Percentiles rank a stretch among this genome's conserved stretches.
phyloP scores from a whole-genome alignment of 345 rosid genomes.

The Xanthoceras sorbifolium region DNA sequence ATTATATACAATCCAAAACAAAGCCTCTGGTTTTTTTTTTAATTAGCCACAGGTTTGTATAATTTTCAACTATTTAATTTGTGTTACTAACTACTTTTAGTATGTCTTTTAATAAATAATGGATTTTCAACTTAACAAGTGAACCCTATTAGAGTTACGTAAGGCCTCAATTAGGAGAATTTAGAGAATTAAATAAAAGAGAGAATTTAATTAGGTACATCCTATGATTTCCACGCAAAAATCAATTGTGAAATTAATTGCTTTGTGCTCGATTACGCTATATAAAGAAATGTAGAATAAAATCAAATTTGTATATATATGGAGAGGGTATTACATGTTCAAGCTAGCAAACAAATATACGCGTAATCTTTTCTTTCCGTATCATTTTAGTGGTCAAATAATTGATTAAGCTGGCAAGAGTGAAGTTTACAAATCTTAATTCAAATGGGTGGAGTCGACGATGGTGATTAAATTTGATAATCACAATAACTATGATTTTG shows the following conservation, averaged over 20 bases:
- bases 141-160: not conserved
- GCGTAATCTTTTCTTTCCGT: not conserved
- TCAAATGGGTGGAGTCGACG: not conserved
- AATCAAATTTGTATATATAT: not conserved
- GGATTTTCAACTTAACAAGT: not conserved
- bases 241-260: not conserved
- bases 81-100: slow-evolving; percentile 18
- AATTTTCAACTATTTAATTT: not conserved
- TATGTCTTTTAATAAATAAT: slow-evolving; percentile 11
- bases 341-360: not conserved
- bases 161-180: not conserved
- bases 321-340: not conserved
- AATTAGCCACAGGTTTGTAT: slow-evolving; percentile 27
- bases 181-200: not conserved
- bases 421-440: not conserved
- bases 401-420: not conserved
- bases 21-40: slow-evolving; percentile 13
- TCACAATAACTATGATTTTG: slow-evolving; percentile 9
- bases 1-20: slow-evolving; percentile 27
- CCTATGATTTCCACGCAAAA: not conserved
- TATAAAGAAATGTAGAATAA: not conserved
- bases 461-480: not conserved
- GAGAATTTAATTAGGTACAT: too few relatives aligned
- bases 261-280: not conserved
- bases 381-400: not conserved